A percentile compares a stretch with the other conserved stretches of the same genome.
These are phyloP conservation scores for Hypoxylon sp. DNA, from an alignment of 2,329 filamentous ascomycete genomes.

Conservation along the genomic window DNA sequence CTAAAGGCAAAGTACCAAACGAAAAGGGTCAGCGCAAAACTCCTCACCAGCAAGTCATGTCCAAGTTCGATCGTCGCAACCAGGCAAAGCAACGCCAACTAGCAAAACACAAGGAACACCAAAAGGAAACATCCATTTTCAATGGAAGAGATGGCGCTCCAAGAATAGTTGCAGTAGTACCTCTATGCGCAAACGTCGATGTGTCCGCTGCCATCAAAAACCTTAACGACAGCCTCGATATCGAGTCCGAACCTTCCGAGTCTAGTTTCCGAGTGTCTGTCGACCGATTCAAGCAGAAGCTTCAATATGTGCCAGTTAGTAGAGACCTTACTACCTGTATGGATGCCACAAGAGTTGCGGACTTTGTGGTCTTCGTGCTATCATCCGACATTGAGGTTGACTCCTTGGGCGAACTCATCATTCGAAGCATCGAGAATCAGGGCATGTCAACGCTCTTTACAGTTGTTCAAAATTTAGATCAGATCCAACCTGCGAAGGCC, in stretches of 20 bases:
- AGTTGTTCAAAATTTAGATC: constrained; percentile 80
- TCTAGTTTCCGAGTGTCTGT: constrained; percentile 73
- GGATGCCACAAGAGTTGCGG: constrained; percentile 86
- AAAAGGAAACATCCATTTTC: constrained; percentile 82
- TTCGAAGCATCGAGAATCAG: constrained; percentile 90
- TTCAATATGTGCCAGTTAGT: constrained; percentile 82
- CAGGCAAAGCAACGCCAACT: constrained; percentile 90
- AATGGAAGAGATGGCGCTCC: constrained; percentile 86
- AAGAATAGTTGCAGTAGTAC: constrained; percentile 86
- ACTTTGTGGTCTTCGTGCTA: constrained; percentile 88
- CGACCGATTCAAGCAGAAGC: constrained; percentile 92
- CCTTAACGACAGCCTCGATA: constrained; percentile 82
- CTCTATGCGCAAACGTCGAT: constrained; percentile 79
- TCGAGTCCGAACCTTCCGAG: constrained; percentile 70
- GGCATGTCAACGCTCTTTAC: constrained; percentile 93
- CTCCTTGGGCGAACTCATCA: constrained; percentile 80
- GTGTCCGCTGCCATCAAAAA: constrained; percentile 70
- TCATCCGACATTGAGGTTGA: constrained; percentile 87
- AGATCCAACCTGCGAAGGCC: constrained; percentile 81
- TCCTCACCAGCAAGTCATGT: constrained; percentile 95
- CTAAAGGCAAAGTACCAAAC: constrained; percentile 76
- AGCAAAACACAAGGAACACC: constrained; percentile 83
- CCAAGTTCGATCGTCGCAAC: constrained; percentile 93
- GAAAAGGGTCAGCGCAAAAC: constrained; percentile 83
- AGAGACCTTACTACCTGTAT: constrained; percentile 79